Conservation (phyloP, 2,329 filamentous ascomycete genomes). For the Colletotrichum ledebouriae region DNA sequence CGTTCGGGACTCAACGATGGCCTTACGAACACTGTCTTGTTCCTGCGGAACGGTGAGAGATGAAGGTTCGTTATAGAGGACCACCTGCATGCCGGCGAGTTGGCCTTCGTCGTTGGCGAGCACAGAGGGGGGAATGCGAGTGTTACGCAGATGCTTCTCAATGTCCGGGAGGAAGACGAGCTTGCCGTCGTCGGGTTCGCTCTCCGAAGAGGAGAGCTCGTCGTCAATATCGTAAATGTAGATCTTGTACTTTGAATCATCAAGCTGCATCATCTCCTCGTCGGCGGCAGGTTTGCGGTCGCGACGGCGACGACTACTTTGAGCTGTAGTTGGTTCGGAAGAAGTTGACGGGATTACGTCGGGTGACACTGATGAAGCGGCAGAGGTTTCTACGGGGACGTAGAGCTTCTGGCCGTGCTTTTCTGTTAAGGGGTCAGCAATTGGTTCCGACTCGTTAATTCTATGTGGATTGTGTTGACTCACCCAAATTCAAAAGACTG, state of each 20-base stretch:
- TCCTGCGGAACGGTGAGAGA: conserved; percentile 82
- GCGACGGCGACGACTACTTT: conserved; percentile 37
- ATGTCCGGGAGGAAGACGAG: conserved; percentile 89
- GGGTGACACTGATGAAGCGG: conserved; percentile 42
- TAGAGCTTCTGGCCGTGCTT: conserved; percentile 74
- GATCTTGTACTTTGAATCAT: conserved; percentile 87
- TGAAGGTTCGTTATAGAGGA: conserved; percentile 85
- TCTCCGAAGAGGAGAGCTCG: conserved; percentile 77
- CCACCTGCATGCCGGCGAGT: conserved; percentile 76
- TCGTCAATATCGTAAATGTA: conserved; percentile 93
- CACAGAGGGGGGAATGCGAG: conserved; percentile 77
- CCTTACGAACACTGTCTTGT: conserved; percentile 82
- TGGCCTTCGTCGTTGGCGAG: conserved; percentile 69
- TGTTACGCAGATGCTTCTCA: conserved; percentile 80
- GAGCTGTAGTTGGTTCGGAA: conserved; percentile 42
- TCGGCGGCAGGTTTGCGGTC: conserved; percentile 43
- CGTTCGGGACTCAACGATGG: conserved; percentile 83
- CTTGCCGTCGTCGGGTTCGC: conserved; percentile 69
- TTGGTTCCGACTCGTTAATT: conserved; percentile 12
- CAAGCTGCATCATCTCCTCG: conserved; percentile 82
- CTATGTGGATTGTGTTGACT: conserved; percentile 44
- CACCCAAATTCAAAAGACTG: conserved; percentile 86
- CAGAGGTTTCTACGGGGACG: conserved; percentile 70
- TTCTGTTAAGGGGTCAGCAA: conserved; percentile 60
- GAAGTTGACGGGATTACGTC: conserved; percentile 44